Base-by-base conservation (phyloP, 192 early-diverging fungal species). In the Coemansia aciculifera region DNA sequence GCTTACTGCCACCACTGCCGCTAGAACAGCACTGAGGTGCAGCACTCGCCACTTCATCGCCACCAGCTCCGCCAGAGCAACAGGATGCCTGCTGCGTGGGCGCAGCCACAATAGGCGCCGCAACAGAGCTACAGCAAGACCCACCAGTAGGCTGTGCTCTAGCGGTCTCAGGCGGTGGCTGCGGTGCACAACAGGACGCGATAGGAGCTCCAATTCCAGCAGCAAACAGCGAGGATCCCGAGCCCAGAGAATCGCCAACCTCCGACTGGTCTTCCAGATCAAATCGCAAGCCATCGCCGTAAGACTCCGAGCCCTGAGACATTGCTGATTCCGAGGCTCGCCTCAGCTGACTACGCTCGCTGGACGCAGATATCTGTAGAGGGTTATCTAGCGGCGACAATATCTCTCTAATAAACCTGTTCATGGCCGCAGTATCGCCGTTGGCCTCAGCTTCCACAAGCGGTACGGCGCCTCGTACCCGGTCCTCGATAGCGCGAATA, bases 401-500 rank as follows among this genome's bases (percentile, higher is more conserved):
- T 7, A 81, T 49, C 42, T 63, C 64, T 38, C 69, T 65, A 6
- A 75, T 71, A 63, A 73, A 81, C 43, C 75, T 63, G 37, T 68
- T 56, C 24, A 60, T 46, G 15, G 46, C 63, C 12, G 63, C 43
- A 39, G 46, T 44, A 37, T 57, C 44, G 23, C 29, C 56, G 31
- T 66, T 44, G 15, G 67, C 65, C 39, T 66, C 64, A 2, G 67
- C 24, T 3, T 37, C 36, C 37, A n/a, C 32, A n/a, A 37, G 48
- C 29, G 31, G 60, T 23, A 52, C 27, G 19, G 43, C 34, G 12
- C 66, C 62, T 37, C 79, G 74, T n/a, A 82, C 69, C 13, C 74
- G 71, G 21, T 68, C 59, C 61, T 82, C 79, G 36, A 82, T 77
- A 0, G 74, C 71, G 2, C 67, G 71, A 31, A 80, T 63, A 19